phyloP scores from a whole-genome alignment of 139 green algal species.

The Chlorella sp. region DNA sequence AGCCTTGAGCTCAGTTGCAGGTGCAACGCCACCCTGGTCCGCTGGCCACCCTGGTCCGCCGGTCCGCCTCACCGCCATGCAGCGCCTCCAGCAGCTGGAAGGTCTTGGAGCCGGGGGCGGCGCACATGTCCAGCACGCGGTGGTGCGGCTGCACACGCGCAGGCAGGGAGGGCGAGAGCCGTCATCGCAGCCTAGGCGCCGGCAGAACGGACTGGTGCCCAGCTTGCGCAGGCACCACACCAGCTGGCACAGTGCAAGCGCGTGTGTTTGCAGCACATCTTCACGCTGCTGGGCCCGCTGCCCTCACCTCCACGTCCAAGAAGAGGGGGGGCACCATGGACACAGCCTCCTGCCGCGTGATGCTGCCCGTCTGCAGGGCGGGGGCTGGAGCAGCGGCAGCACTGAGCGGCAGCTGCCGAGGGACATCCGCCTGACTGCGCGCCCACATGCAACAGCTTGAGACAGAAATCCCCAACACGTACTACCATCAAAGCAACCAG shows the following conservation, averaged over 20 bases:
- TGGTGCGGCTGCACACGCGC: constrained; percentile 77
- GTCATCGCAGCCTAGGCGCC: no score
- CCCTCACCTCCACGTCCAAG: constrained; percentile 78
- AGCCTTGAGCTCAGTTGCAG: no score
- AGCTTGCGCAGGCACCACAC: background rate
- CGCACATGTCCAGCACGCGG: constrained; percentile 98
- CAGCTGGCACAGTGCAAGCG: background rate
- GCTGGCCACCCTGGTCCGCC: no score
- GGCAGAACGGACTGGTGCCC: background rate
- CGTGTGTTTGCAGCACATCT: no score
- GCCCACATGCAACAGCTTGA: no score
- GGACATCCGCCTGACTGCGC: no score
- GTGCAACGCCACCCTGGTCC: no score
- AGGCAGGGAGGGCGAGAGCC: no score
- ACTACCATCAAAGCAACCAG: no score
- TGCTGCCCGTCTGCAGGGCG: constrained; percentile 68
- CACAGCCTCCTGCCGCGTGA: constrained; percentile 98
- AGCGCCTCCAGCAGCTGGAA: constrained; percentile 96
- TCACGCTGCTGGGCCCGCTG: no score
- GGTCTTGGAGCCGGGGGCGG: constrained; percentile 97
- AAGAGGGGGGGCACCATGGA: constrained; percentile 99
- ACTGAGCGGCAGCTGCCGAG: no score
- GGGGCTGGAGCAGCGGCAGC: background rate
- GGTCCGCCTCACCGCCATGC: constrained; percentile 66
- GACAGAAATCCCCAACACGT: no score